Conservation (phyloP, 2,329 filamentous ascomycete genomes). For the Parafenestella ontariensis region DNA sequence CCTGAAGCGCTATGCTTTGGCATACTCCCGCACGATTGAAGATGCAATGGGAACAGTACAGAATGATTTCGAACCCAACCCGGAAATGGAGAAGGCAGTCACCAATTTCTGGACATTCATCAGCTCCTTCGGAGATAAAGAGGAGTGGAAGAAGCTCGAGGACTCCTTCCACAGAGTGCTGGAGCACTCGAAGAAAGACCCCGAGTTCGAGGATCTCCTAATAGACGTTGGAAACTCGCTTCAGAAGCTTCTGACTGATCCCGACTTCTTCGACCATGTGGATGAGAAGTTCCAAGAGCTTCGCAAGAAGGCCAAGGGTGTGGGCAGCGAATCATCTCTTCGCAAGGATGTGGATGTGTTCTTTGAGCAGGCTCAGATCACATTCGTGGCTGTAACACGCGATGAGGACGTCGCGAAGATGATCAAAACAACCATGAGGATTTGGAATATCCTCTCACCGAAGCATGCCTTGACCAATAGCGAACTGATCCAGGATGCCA, state of each 20-base stretch:
- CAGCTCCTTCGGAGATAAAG: constrained; percentile 76
- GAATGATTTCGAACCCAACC: constrained; percentile 75
- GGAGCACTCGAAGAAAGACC: constrained; percentile 76
- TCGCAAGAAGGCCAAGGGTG: constrained; percentile 61
- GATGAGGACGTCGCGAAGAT: constrained; percentile 78
- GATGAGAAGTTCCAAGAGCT: constrained; percentile 70
- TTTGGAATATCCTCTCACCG: constrained; percentile 75
- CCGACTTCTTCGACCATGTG: constrained; percentile 81
- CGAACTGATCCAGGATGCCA: constrained; percentile 75
- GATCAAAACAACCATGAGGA: constrained; percentile 68
- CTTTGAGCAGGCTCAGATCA: constrained; percentile 71
- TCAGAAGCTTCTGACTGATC: constrained; percentile 83
- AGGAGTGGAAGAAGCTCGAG: constrained; percentile 79
- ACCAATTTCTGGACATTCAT: constrained; percentile 82
- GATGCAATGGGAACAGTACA: constrained; percentile 71
- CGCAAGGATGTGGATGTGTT: constrained; percentile 76
- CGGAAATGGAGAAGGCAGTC: constrained; percentile 75
- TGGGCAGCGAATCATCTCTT: constrained; percentile 71
- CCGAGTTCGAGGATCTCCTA: constrained; percentile 81
- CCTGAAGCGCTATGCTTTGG: constrained; percentile 76
- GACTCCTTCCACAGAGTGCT: constrained; percentile 72
- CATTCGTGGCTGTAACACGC: constrained; percentile 71
- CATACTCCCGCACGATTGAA: constrained; percentile 77
- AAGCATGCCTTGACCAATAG: constrained; percentile 68
- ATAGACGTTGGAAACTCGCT: constrained; percentile 75